Evolutionary conservation across 345 rosid genomes (phyloP), one percentile per base, ranked within the genome.

Genomic region (Corchorus capsularis): DNA sequence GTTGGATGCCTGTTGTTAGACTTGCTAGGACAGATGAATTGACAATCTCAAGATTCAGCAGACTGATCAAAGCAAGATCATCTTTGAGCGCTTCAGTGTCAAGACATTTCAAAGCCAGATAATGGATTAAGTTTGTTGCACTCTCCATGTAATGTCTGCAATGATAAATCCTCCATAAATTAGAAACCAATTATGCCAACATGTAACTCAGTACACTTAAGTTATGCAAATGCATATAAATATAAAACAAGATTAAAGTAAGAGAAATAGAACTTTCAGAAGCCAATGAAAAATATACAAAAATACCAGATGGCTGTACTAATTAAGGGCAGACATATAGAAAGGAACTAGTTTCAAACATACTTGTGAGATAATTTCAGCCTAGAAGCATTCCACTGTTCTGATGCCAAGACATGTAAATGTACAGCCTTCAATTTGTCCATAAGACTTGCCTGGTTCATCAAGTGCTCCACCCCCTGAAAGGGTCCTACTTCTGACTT

Each of bases 371-470:
- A 89, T 77, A 57, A 76, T 61, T 83, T 81, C 75, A 91, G 87
- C 37, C 67, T 81, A 74, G 93, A 86, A 79, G 89, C 80, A 79
- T 87, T 87, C 92, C 90, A 91, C 74, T 77, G 87, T 72, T 87
- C 90, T n/a, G 91, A 84, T 47, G 94, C 94, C 75, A 89, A 78
- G 3, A 87, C 81, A 81, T 87, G 92, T 34, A 90, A 87, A 63
- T 71, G 81, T 75, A 89, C 80, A 74, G 91, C 92, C 75, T 82
- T 85, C 35, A 87, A 78, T 83, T 87, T 86, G 11, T 85, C 87
- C 1, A 86, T 82, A 73, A 91, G 75, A 77, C 80, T 74, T 72
- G 79, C 78, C 70, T 69, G 53, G 61, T 79, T 60, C 16, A 55
- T 63, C 22, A 61, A 56, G 74, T 78, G 69, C 60, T 76, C 86